A percentile compares a stretch with the other conserved stretches of the same genome.
Evolutionary conservation across 1,139 yeast species (phyloP).

Genomic region (Dujonia santamariae): DNA sequence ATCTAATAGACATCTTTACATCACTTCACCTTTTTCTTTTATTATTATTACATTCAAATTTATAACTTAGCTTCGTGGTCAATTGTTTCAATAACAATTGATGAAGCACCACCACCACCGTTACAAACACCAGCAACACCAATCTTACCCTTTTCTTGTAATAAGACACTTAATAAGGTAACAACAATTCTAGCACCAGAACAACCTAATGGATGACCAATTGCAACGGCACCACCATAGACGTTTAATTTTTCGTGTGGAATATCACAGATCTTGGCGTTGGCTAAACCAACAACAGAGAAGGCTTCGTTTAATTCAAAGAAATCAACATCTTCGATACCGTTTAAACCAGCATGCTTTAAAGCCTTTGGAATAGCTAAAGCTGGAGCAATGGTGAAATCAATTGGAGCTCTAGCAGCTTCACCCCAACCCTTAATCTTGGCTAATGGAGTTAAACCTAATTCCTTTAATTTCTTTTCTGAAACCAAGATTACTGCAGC

Average conservation of each 20-base stretch:
- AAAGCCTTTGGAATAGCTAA: conserved; percentile 94
- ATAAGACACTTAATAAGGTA: conserved; percentile 72
- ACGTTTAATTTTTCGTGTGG: conserved; percentile 75
- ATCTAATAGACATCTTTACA: no score
- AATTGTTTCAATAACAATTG: conserved; percentile 27
- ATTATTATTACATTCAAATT: conserved; percentile 2
- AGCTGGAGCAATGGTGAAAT: conserved; percentile 93
- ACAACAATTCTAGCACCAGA: conserved; percentile 95
- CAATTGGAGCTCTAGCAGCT: conserved; percentile 91
- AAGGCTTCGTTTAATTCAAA: conserved; percentile 97
- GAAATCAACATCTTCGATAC: conserved; percentile 59
- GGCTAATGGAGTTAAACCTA: conserved; percentile 84
- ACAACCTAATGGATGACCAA: conserved; percentile 97
- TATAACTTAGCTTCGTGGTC: conserved; percentile 28
- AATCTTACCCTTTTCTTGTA: conserved; percentile 80
- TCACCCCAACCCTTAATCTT: conserved; percentile 94
- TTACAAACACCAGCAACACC: conserved; percentile 97
- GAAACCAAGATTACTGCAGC: conserved; percentile 90
- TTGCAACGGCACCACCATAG: conserved; percentile 97
- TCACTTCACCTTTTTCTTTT: background rate
- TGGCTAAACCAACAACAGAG: conserved; percentile 92
- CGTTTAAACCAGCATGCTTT: conserved; percentile 70
- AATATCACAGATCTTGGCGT: conserved; percentile 68
- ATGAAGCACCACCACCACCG: conserved; percentile 98
- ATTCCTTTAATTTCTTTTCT: conserved; percentile 76